phyloP scores from a whole-genome alignment of 192 early-diverging fungal species.

The Coemansia reversa region DNA sequence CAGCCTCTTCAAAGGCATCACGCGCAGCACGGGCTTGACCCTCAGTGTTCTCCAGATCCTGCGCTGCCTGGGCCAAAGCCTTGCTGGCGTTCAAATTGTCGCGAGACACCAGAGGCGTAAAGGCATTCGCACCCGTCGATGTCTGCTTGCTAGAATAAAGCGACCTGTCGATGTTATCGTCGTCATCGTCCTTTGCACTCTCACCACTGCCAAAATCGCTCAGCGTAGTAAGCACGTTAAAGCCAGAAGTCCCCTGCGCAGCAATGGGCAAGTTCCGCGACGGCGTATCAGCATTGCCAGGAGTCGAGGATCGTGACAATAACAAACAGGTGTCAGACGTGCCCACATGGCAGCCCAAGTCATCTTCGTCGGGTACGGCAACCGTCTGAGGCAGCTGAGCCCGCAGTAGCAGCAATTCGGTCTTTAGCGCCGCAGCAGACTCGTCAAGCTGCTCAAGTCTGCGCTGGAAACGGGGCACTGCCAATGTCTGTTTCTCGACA shows the following conservation, averaged over 20 bases:
- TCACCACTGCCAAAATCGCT: neutral
- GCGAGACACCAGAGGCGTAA: neutral
- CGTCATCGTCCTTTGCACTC: neutral
- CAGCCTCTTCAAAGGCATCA: slow-evolving; percentile 10
- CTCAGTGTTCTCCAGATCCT: slow-evolving; percentile 12
- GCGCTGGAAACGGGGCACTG: slow-evolving; percentile 6
- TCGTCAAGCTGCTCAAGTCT: slow-evolving; percentile 15
- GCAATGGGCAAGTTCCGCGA: no score
- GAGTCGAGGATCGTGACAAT: neutral
- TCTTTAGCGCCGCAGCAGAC: neutral
- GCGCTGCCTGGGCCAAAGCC: neutral
- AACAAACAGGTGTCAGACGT: neutral
- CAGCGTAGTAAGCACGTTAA: slow-evolving; percentile 6
- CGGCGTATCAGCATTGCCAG: no score
- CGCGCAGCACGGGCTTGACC: slow-evolving; percentile 10
- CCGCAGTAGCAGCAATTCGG: slow-evolving; percentile 4
- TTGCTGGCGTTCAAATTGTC: neutral
- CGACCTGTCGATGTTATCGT: no score
- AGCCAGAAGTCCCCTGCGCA: neutral
- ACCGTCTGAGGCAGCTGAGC: neutral
- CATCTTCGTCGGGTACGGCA: neutral
- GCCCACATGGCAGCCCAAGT: neutral
- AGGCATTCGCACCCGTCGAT: no score
- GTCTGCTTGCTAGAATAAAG: neutral
- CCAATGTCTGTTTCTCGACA: slow-evolving; percentile 3